Evolutionary conservation across 2,329 filamentous ascomycete species (phyloP).

Genomic region (Colletotrichum cuscutae): DNA sequence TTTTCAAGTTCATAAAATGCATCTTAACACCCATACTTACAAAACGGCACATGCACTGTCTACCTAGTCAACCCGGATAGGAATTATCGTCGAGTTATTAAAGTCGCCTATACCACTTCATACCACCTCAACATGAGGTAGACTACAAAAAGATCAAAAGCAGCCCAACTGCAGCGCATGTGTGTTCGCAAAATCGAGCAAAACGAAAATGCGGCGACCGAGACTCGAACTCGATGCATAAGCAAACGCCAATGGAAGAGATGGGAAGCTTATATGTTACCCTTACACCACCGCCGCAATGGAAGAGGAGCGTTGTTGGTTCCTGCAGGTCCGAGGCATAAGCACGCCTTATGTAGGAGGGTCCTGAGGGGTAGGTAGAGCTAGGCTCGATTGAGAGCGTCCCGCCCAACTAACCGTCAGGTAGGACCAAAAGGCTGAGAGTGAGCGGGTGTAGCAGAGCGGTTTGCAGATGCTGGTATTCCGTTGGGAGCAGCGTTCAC

Average conservation of each 20-base stretch:
- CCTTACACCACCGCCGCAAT: conserved; percentile 29
- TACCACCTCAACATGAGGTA: too few relatives aligned
- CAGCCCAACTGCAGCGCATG: background rate
- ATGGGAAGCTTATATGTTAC: conserved; percentile 34
- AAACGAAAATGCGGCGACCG: conserved; percentile 8
- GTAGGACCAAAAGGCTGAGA: background rate
- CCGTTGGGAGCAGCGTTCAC: background rate
- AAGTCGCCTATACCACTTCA: too few relatives aligned
- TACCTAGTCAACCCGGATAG: too few relatives aligned
- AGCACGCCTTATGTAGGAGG: background rate
- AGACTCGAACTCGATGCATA: conserved; percentile 31
- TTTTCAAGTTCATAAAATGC: too few relatives aligned
- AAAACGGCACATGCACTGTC: too few relatives aligned
- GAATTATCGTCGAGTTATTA: too few relatives aligned
- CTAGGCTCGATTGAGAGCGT: background rate
- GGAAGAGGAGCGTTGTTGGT: background rate
- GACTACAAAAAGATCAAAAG: background rate
- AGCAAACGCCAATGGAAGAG: background rate
- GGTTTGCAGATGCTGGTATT: too few relatives aligned
- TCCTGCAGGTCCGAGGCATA: background rate
- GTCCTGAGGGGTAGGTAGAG: background rate
- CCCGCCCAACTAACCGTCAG: background rate
- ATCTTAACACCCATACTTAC: too few relatives aligned
- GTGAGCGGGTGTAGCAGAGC: background rate
- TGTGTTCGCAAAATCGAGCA: background rate